Base-by-base conservation (phyloP, 2,329 filamentous ascomycete species). In the Fusarium devonianum region DNA sequence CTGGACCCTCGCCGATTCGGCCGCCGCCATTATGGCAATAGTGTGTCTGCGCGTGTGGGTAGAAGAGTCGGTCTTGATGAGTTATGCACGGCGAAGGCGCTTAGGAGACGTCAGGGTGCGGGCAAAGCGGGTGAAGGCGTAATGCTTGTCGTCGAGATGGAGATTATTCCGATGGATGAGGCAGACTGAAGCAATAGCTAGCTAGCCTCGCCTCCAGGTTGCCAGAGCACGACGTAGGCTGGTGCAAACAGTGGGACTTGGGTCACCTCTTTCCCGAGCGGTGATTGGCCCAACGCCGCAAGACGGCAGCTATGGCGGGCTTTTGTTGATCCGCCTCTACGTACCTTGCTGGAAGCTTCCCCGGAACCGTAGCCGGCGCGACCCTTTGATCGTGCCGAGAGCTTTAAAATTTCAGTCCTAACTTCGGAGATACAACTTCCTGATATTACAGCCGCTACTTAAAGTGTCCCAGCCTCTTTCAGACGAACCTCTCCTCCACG, bases 1-100 rank as follows among this genome's bases (percentile, higher is more conserved):
- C 75, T 88, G 85, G 82, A 97, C 87, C 79, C 88, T 76, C 67
- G 76, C 75, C 60, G 82, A 82, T 63, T 84, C 80, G 73, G 75
- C 79, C 64, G 78, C 79, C 66, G 81, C 80, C 82, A 85, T 85
- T 60, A 51, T 71, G 63, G n/a, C n/a, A 47, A 50, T 17, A 22
- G 30, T 49, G 18, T 43, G 46, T 34, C 49, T 49, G 44, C 37
- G 56, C 39, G 57, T 53, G 54, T 46, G 33, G 45, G 17, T 22
- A 16, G 22, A 14, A 19, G 18, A 18, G 7, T 45, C 21, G 42
- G 25, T 39, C 22, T 18, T 46, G 16, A 51, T 32, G 18, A n/a
- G 11, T 32, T 21, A 32, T 22, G 28, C 21, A 50, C 41, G 47
- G 39, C 37, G 26, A 23, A 19, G 38, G 35, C 37, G 12, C 33